Evolutionary conservation across 2,329 filamentous ascomycete genomes (phyloP).

Genomic region (Cordyceps cicadae): DNA sequence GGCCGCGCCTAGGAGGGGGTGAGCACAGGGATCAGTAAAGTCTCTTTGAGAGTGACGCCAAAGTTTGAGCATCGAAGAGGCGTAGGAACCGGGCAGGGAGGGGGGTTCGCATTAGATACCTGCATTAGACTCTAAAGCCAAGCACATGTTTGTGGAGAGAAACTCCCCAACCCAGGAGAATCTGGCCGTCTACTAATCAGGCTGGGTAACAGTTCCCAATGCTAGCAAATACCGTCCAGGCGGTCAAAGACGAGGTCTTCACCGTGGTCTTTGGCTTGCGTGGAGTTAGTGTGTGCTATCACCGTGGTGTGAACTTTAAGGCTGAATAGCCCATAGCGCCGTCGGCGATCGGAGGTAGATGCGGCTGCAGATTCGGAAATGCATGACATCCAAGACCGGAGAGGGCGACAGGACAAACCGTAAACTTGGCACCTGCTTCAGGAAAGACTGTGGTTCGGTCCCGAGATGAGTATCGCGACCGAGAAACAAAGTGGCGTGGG

Average conservation of each 20-base stretch:
- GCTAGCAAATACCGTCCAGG: neutral
- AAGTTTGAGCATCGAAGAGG: neutral
- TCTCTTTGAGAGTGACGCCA: no score
- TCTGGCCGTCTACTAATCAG: neutral
- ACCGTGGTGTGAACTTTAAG: neutral
- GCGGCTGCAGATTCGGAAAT: neutral
- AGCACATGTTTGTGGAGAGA: neutral
- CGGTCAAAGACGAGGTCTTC: neutral
- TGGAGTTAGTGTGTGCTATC: conserved; percentile 1
- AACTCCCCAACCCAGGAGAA: neutral
- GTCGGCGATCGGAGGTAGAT: neutral
- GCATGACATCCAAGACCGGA: neutral
- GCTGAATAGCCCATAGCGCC: neutral
- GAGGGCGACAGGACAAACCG: neutral
- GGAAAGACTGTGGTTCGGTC: neutral
- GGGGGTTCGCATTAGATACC: conserved; percentile 26
- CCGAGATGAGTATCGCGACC: neutral
- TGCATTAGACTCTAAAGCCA: conserved; percentile 32
- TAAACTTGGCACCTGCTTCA: neutral
- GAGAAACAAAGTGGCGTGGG: neutral
- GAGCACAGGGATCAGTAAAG: neutral
- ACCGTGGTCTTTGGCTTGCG: neutral
- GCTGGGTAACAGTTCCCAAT: neutral
- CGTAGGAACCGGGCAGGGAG: neutral
- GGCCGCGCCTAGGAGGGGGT: conserved; percentile 26